A percentile compares a stretch with the other conserved stretches of the same genome.
phyloP scores from a whole-genome alignment of 2,329 filamentous ascomycete species.

The Aspergillus proliferans region DNA sequence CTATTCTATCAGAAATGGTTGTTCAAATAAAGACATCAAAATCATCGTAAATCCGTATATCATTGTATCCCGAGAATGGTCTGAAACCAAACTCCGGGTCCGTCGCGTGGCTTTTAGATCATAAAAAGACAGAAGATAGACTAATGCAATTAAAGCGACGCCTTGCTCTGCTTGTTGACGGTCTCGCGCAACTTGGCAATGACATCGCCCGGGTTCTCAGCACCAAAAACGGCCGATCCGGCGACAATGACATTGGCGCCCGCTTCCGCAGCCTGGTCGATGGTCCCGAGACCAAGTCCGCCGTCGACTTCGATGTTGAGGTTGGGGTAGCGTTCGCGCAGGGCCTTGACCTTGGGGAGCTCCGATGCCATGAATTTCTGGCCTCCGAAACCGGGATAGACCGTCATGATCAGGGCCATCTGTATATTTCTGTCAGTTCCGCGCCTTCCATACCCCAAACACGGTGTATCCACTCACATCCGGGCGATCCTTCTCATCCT shows the following conservation, averaged over 20 bases:
- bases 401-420: conserved; percentile 99
- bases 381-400: conserved; percentile 92
- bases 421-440: conserved; percentile 32
- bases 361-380: conserved; percentile 98
- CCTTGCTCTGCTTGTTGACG: conserved; percentile 58
- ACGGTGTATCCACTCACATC: conserved; percentile 60
- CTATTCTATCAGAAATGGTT: too few relatives aligned
- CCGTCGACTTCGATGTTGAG: conserved; percentile 98
- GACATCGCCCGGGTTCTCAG: conserved; percentile 78
- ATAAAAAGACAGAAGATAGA: not conserved
- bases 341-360: conserved; percentile 82
- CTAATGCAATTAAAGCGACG: conserved; percentile 6
- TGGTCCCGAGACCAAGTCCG: conserved; percentile 78
- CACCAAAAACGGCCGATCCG: conserved; percentile 91
- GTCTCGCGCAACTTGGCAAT: conserved; percentile 74
- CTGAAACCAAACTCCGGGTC: conserved; percentile 7
- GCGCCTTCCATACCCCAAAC: not conserved
- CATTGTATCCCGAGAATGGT: not conserved
- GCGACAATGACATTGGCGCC: conserved; percentile 98
- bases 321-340: conserved; percentile 78
- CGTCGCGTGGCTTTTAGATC: not conserved
- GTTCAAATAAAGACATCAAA: not conserved
- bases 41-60: not conserved
- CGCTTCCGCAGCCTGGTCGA: conserved; percentile 88
- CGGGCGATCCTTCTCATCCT: conserved; percentile 67